These are phyloP conservation scores for Colletotrichum magnum DNA, from an alignment of 2,329 filamentous ascomycete genomes.

Conservation along the genomic window DNA sequence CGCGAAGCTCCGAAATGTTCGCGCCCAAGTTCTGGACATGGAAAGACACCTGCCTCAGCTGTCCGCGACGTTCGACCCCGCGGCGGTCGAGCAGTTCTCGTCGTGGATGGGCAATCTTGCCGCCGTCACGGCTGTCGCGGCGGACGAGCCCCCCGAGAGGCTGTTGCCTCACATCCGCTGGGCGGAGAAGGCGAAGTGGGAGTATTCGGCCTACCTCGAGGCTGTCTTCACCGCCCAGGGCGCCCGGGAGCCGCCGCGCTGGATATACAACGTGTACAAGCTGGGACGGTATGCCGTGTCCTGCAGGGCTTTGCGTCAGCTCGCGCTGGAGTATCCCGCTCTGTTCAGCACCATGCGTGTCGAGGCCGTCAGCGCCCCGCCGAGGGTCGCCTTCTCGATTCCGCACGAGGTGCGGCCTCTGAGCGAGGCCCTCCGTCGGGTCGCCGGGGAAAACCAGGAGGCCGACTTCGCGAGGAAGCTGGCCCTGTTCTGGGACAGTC, in stretches of 20 bases:
- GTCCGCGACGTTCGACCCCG: neutral
- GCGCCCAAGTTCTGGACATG: neutral
- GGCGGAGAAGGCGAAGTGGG: slow-evolving; percentile 26
- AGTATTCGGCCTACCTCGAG: slow-evolving; percentile 3
- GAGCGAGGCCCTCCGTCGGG: neutral
- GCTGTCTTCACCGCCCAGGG: neutral
- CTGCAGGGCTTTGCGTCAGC: neutral
- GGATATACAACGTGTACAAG: slow-evolving; percentile 23
- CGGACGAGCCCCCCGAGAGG: neutral
- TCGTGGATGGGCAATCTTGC: neutral
- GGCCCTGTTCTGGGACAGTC: neutral
- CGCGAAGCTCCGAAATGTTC: neutral
- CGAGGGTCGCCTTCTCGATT: neutral
- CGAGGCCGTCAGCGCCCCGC: neutral
- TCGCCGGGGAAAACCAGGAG: neutral
- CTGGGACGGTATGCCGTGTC: slow-evolving; percentile 14
- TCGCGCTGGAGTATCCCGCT: slow-evolving; percentile 1
- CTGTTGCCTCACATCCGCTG: slow-evolving; percentile 7
- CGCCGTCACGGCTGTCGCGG: neutral
- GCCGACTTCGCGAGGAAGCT: slow-evolving; percentile 4
- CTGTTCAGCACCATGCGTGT: slow-evolving; percentile 11
- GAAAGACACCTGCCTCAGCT: neutral
- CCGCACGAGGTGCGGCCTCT: neutral
- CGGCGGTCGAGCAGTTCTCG: neutral
- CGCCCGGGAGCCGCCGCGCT: neutral